Conservation (phyloP, 768 basidiomycete genomes). For the Galerina marginata region DNA sequence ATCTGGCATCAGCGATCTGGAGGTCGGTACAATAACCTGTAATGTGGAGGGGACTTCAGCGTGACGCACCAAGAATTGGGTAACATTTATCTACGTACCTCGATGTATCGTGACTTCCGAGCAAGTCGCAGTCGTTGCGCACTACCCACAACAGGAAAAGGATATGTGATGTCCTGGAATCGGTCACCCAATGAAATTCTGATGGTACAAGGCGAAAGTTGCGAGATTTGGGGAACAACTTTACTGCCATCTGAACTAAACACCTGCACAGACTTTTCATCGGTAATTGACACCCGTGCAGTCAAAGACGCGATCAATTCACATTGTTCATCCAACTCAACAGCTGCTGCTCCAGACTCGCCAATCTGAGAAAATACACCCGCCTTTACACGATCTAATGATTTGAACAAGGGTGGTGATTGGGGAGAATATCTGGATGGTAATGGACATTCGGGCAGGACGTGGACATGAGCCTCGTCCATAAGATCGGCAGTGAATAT, state of each 20-base stretch:
- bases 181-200: slow-evolving; percentile 9
- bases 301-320: background rate
- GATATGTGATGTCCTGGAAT: slow-evolving; percentile 11
- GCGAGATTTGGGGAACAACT: background rate
- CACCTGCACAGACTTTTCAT: background rate
- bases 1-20: background rate
- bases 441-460: slow-evolving; percentile 24
- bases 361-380: background rate
- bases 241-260: background rate
- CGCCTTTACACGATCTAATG: background rate
- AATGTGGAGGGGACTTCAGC: background rate
- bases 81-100: background rate
- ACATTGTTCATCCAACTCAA: background rate
- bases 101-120: slow-evolving; percentile 10
- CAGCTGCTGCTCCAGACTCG: background rate
- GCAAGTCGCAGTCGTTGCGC: slow-evolving; percentile 2
- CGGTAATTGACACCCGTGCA: background rate
- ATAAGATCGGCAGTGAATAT: slow-evolving; percentile 33
- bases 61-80: background rate
- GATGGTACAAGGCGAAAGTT: slow-evolving; percentile 12
- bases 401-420: background rate
- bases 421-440: background rate
- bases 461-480: slow-evolving; percentile 32
- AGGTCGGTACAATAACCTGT: background rate
- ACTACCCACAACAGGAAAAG: slow-evolving; percentile 15